Evolutionary conservation across 1,284 basidiomycete genomes (phyloP), one percentile per base, ranked within the genome.

Genomic region (Laetiporus sulphureus): DNA sequence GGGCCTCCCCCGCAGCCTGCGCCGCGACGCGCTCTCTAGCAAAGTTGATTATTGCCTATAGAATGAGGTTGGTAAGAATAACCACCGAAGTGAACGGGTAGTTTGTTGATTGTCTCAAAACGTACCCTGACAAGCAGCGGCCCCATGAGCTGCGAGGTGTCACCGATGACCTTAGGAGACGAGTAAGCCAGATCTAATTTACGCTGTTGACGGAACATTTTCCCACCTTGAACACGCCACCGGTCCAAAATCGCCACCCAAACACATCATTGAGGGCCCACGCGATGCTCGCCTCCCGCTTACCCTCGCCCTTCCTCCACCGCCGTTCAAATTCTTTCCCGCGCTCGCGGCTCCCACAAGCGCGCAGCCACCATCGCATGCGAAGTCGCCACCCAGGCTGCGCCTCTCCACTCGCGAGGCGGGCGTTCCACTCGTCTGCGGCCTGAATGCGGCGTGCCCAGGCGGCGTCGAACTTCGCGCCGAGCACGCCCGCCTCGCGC

Each of bases 181-280:
- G n/a, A n/a, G n/a, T n/a, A n/a, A n/a, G n/a, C n/a, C n/a, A n/a
- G n/a, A n/a, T n/a, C n/a, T n/a, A n/a, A n/a, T n/a, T n/a, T n/a
- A n/a, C n/a, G n/a, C n/a, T n/a, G n/a, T n/a, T n/a, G n/a, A n/a
- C n/a, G n/a, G n/a, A n/a, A n/a, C n/a, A n/a, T n/a, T n/a, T n/a
- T n/a, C n/a, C n/a, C 22, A 53, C 71, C 64, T 78, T 76, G 60
- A 71, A 75, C 8, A 64, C 57, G 40, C 80, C 83, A 32, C 74
- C 81, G 20, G 68, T 64, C 87, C 87, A 91, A 61, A 90, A 86
- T 27, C 72, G 66, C 40, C 65, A 63, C 4, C 76, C 77, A 49
- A 91, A 71, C 2, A 77, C 75, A 51, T 90, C 86, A 56, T 86
- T 85, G 38, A 91, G 58, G 11, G 84, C 77, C 73, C 75, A 75